Conservation (phyloP, 2,329 filamentous ascomycete species). For the Sclerotinia subarctica region DNA sequence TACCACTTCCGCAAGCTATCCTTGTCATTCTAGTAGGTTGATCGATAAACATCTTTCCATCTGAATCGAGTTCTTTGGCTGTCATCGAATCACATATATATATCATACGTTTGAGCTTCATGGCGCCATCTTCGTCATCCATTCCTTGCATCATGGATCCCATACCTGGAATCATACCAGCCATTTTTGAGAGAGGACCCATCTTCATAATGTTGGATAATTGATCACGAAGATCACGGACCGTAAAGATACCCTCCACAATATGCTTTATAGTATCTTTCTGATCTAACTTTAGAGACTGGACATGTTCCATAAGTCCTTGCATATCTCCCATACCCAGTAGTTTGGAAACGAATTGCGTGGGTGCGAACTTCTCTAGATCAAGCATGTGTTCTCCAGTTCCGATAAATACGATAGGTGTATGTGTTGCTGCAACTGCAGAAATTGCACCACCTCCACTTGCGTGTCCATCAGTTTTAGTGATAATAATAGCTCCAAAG, state of each 20-base stretch:
- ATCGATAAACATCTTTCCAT: conserved; percentile 90
- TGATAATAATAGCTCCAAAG: conserved; percentile 98
- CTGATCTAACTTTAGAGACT: conserved; percentile 90
- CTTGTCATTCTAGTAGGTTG: conserved; percentile 91
- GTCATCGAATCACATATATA: conserved; percentile 99
- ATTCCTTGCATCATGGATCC: conserved; percentile 91
- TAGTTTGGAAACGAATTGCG: conserved; percentile 90
- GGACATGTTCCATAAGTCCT: conserved; percentile 92
- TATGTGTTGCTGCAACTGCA: conserved; percentile 91
- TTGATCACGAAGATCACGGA: conserved; percentile 91
- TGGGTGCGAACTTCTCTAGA: conserved; percentile 85
- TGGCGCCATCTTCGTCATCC: conserved; percentile 92
- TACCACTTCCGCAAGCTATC: conserved; percentile 85
- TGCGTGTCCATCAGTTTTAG: conserved; percentile 95
- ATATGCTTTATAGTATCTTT: conserved; percentile 99
- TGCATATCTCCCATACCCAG: conserved; percentile 97
- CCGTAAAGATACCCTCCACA: conserved; percentile 90
- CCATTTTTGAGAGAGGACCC: conserved; percentile 96
- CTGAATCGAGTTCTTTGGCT: conserved; percentile 87
- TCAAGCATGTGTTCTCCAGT: conserved; percentile 98
- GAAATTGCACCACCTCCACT: conserved; percentile 96
- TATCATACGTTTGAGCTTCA: conserved; percentile 96
- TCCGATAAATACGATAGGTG: conserved; percentile 95
- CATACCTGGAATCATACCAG: conserved; percentile 96
- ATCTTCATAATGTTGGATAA: conserved; percentile 99